Percentiles rank a stretch among this genome's conserved stretches.
These are phyloP conservation scores for Aspergillus versicolor DNA, from an alignment of 2,329 filamentous ascomycete genomes.

Conservation along the genomic window DNA sequence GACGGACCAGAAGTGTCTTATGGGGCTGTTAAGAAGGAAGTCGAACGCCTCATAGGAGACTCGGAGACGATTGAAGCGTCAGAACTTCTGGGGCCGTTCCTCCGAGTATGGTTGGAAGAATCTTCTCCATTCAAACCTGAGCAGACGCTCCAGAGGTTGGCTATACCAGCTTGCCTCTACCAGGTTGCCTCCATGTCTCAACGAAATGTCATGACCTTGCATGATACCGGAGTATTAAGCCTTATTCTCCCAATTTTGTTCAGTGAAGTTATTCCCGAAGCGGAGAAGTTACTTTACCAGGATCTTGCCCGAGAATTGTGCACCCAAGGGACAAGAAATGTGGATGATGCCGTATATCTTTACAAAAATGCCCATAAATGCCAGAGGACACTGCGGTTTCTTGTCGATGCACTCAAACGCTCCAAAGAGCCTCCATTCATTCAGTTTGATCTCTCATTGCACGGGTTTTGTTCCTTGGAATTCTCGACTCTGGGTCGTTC, in stretches of 20 bases:
- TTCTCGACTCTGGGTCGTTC: conserved; percentile 77
- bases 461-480: conserved; percentile 89
- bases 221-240: conserved; percentile 69
- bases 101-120: conserved; percentile 56
- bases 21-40: conserved; percentile 26
- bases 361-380: conserved; percentile 57
- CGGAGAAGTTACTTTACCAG: conserved; percentile 61
- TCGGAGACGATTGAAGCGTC: conserved; percentile 45
- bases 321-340: conserved; percentile 74
- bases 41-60: conserved; percentile 39
- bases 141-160: conserved; percentile 43
- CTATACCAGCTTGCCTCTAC: conserved; percentile 65
- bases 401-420: conserved; percentile 69
- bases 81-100: conserved; percentile 39
- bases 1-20: conserved; percentile 15
- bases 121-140: conserved; percentile 53
- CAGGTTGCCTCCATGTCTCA: conserved; percentile 61
- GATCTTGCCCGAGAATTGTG: conserved; percentile 65
- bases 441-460: conserved; percentile 86
- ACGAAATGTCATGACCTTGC: conserved; percentile 69
- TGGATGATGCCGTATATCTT: conserved; percentile 82
- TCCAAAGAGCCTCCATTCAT: conserved; percentile 81
- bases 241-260: conserved; percentile 66
- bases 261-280: conserved; percentile 51
- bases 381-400: conserved; percentile 62